These are phyloP conservation scores for Anthostomella pinea DNA, from an alignment of 2,329 filamentous ascomycete species.

Conservation along the genomic window DNA sequence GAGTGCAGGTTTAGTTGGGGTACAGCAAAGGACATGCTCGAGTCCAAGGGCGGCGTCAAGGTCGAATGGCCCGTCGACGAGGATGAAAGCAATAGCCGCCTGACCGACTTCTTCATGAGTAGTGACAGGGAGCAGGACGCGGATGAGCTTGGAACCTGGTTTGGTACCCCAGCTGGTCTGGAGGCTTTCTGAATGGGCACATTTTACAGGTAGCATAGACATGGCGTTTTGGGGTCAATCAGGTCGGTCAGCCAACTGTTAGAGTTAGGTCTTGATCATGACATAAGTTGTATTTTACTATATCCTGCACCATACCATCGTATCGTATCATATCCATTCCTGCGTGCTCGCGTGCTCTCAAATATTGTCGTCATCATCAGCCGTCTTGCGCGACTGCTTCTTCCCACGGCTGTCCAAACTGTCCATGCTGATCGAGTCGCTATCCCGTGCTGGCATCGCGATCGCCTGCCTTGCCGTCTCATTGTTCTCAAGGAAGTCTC, in stretches of 20 bases:
- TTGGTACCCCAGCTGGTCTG: constrained; percentile 67
- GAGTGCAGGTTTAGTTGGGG: constrained; percentile 96
- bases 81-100: constrained; percentile 62
- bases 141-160: constrained; percentile 78
- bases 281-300: constrained; percentile 24
- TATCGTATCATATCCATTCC: too few relatives aligned
- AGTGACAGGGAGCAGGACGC: constrained; percentile 43
- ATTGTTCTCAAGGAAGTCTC: constrained; percentile 85
- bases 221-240: constrained; percentile 20
- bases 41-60: constrained; percentile 66
- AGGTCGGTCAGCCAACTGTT: constrained; percentile 7
- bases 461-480: constrained; percentile 82
- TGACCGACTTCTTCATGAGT: constrained; percentile 72
- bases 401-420: constrained; percentile 59
- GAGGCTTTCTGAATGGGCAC: constrained; percentile 62
- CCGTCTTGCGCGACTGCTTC: constrained; percentile 40
- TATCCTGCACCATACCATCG: constrained; percentile 20
- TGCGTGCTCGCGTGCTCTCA: too few relatives aligned
- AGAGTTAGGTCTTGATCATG: constrained; percentile 10
- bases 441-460: constrained; percentile 60
- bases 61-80: constrained; percentile 83
- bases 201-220: constrained; percentile 15
- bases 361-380: constrained; percentile 61
- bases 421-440: constrained; percentile 55
- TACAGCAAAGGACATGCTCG: constrained; percentile 89